Evolutionary conservation across 2,329 filamentous ascomycete species (phyloP), one percentile per base, ranked within the genome.

Genomic region (Alternaria dauci): DNA sequence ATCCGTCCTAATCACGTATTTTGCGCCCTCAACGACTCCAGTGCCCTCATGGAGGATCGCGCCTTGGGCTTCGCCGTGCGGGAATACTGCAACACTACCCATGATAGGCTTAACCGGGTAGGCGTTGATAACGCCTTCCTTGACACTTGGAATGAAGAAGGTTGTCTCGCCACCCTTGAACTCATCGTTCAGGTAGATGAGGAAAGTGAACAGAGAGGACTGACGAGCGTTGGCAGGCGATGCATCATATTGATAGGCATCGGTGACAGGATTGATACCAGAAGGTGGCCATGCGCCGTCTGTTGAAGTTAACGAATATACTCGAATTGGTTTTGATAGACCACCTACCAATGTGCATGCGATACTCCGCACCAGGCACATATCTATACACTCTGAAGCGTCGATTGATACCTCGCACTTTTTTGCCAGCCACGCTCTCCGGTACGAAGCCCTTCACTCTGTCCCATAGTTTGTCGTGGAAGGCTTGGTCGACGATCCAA

Each of bases 251-350:
- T 89, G 81, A 57, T 91, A 91, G 1, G 79, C 83, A 63, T 86
- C 83, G 9, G 75, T 78, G 52, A 84, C 81, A 0, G 85, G 77
- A 1, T 84, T 76, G 44, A 91, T 87, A 2, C 87, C 88, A 0
- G 89, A 91, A 0, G 89, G 89, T 12, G 89, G 89, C 89, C 89
- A 92, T 0, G 89, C 89, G 8, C 89, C 89, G 66, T 92, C 84
- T 72, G 23, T 18, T 39, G 2, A 9, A 18, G 53, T 64, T 48
- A 62, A 54, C n/a, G 54, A 41, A 4, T 25, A 36, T 25, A 18
- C 4, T 36, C 46, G 6, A 14, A 3, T n/a, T 48, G 14, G 5
- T 1, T 38, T 25, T 16, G 11, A 9, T n/a, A 3, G 8, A 38
- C 82, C 8, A 66, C 65, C 26, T 34, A 74, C 72, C 72, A 59